Percentiles rank a stretch among this genome's conserved stretches.
Conservation (phyloP, 331 rosid species). For the Malus hybrid region DNA sequence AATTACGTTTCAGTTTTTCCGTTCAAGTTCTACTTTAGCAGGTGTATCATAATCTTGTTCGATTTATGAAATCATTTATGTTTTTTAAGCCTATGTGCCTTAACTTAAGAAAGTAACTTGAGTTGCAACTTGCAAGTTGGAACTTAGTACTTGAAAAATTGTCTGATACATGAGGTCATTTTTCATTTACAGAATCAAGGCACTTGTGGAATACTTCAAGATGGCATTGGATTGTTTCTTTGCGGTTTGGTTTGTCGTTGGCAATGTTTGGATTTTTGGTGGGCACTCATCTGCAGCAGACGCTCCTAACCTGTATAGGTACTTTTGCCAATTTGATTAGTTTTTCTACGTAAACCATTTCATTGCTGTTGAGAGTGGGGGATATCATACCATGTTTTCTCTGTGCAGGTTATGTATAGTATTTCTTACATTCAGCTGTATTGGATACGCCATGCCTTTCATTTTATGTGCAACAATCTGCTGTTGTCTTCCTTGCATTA, state of each 20-base stretch:
- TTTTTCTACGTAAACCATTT: not conserved
- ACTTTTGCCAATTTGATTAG: conserved; percentile 11
- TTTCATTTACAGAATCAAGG: conserved; percentile 44
- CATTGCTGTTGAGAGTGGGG: not conserved
- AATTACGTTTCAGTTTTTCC: not conserved
- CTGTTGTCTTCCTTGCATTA: conserved; percentile 86
- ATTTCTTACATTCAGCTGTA: conserved; percentile 71
- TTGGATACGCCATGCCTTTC: conserved; percentile 84
- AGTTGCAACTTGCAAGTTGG: not conserved
- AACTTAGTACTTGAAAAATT: not conserved
- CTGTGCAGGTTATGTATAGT: conserved; percentile 73
- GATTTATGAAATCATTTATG: not conserved
- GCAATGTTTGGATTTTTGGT: conserved; percentile 81
- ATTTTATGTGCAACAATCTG: conserved; percentile 80
- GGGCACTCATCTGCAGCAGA: conserved; percentile 51
- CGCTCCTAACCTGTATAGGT: conserved; percentile 86
- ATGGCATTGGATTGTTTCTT: conserved; percentile 70
- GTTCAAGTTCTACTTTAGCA: not conserved
- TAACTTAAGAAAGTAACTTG: not conserved
- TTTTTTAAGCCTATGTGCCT: not conserved
- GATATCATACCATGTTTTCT: conserved; percentile 18
- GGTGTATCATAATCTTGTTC: not conserved
- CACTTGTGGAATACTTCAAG: conserved; percentile 67
- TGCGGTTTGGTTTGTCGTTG: conserved; percentile 83
- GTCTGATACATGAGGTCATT: not conserved